phyloP scores from a whole-genome alignment of 2,329 filamentous ascomycete species.

The Elsinoe arachidis region DNA sequence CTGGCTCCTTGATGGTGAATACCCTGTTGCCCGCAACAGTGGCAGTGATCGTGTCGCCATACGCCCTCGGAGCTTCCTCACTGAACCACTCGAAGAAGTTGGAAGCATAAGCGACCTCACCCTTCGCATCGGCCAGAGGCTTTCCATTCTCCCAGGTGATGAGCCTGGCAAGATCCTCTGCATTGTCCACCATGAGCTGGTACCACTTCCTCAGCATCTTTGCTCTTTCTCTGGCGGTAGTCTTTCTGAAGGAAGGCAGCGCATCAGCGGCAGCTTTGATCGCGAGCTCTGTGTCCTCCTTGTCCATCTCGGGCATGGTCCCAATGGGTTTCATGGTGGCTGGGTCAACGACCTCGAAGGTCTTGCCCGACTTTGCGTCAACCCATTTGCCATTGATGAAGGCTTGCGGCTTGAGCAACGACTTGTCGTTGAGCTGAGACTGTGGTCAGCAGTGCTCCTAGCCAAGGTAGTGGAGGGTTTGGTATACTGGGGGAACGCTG shows the following conservation, averaged over 20 bases:
- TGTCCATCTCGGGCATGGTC: constrained; percentile 74
- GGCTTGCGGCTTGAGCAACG: constrained; percentile 70
- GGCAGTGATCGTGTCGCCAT: constrained; percentile 67
- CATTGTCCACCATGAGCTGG: constrained; percentile 67
- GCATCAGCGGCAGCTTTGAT: constrained; percentile 76
- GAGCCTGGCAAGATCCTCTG: constrained; percentile 69
- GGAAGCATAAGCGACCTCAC: constrained; percentile 64
- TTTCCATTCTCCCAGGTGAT: constrained; percentile 92
- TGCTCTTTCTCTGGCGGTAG: constrained; percentile 65
- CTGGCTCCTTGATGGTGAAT: constrained; percentile 70
- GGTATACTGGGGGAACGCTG: constrained; percentile 32
- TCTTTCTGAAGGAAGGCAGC: constrained; percentile 59
- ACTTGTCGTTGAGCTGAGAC: constrained; percentile 38
- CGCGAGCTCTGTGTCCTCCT: constrained; percentile 67
- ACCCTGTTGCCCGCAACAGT: constrained; percentile 64
- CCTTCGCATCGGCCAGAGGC: constrained; percentile 64
- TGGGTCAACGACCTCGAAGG: constrained; percentile 84
- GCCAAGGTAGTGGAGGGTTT: neutral
- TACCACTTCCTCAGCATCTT: constrained; percentile 73
- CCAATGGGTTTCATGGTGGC: constrained; percentile 74
- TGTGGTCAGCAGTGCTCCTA: neutral
- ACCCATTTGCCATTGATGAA: constrained; percentile 95
- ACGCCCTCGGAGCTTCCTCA: constrained; percentile 65
- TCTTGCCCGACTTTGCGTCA: constrained; percentile 74
- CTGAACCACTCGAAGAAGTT: constrained; percentile 75